phyloP scores from a whole-genome alignment of 371 early-diverging fungal species.

The Massospora cicadina region DNA sequence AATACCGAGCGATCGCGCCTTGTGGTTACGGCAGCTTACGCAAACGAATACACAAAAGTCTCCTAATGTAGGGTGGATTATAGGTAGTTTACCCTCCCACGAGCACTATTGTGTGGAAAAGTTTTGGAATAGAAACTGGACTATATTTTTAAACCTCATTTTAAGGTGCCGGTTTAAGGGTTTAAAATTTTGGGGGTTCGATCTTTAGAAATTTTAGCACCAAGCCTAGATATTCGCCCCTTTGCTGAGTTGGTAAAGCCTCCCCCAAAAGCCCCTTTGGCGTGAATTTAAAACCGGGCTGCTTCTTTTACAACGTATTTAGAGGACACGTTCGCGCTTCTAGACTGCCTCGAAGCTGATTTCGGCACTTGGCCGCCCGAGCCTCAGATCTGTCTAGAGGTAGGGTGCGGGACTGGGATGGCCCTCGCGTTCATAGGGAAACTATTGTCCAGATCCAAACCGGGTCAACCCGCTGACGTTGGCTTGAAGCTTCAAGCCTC shows the following conservation, averaged over 20 bases:
- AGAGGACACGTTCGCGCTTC: slow-evolving; percentile 85
- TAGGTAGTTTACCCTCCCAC: no score
- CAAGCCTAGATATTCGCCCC: not conserved
- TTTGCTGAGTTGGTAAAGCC: not conserved
- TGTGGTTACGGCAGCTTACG: no score
- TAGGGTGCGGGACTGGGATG: slow-evolving; percentile 83
- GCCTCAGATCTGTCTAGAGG: slow-evolving; percentile 63
- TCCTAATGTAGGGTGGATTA: no score
- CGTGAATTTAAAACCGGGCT: not conserved
- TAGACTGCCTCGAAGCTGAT: slow-evolving; percentile 83
- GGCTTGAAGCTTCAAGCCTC: not conserved
- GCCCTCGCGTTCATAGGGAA: slow-evolving; percentile 57
- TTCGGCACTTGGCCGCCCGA: slow-evolving; percentile 21
- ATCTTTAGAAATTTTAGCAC: not conserved
- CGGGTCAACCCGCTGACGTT: slow-evolving; percentile 23
- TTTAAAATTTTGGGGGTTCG: not conserved
- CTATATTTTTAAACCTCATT: not conserved
- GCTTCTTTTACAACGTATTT: slow-evolving; percentile 1
- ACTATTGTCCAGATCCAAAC: slow-evolving; percentile 24
- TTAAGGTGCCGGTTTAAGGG: not conserved
- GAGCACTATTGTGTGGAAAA: no score
- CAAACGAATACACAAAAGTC: no score
- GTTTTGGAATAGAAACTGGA: not conserved
- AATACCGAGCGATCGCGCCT: no score
- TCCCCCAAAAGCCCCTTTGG: not conserved